A percentile compares a stretch with the other conserved stretches of the same genome.
Evolutionary conservation across 2,329 filamentous ascomycete genomes (phyloP).

Genomic region (Ophiocordyceps sinensis): DNA sequence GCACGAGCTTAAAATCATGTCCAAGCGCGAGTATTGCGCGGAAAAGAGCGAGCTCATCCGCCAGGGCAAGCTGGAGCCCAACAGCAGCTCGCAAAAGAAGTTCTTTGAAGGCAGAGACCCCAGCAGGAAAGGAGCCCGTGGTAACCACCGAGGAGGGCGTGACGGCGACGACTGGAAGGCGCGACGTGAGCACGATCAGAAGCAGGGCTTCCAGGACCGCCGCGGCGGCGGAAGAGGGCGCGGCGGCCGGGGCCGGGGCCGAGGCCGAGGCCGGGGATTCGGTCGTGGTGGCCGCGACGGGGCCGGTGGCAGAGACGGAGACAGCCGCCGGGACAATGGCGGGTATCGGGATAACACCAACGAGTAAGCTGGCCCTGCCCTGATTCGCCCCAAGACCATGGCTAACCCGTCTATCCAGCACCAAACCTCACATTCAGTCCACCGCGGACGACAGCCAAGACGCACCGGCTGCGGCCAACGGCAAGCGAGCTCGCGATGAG

Average conservation of each 20-base stretch:
- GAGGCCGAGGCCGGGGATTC: constrained; percentile 25
- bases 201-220: constrained; percentile 39
- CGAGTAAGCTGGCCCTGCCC: constrained; percentile 12
- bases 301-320: constrained; percentile 17
- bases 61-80: constrained; percentile 53
- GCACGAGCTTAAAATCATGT: constrained; percentile 65
- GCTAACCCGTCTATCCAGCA: constrained; percentile 6
- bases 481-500: constrained; percentile 42
- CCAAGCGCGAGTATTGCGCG: constrained; percentile 77
- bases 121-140: constrained; percentile 16
- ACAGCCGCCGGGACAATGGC: constrained; percentile 7
- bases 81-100: constrained; percentile 22
- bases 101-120: constrained; percentile 35
- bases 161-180: constrained; percentile 49
- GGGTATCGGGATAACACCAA: constrained; percentile 15
- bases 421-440: constrained; percentile 27
- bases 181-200: constrained; percentile 46
- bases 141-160: constrained; percentile 22
- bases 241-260: constrained; percentile 24
- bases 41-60: constrained; percentile 60
- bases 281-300: constrained; percentile 20
- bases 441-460: constrained; percentile 21
- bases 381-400: neutral
- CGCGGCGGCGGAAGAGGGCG: constrained; percentile 27
- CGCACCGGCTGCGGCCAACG: constrained; percentile 19